Evolutionary conservation across 148 eudicot species (phyloP).

Genomic region (Hydrangea macrophylla): DNA sequence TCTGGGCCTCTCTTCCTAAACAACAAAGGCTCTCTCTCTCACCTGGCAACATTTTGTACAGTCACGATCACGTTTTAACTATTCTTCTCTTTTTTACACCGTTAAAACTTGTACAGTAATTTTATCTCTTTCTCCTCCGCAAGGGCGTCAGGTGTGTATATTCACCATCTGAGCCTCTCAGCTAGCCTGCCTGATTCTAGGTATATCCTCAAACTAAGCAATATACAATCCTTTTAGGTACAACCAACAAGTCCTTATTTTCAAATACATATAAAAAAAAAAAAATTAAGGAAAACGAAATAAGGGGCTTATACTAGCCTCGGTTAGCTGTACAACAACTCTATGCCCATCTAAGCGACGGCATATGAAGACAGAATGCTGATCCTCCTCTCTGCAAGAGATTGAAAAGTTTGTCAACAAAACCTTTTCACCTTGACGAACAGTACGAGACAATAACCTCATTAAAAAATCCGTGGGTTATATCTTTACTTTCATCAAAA

Average conservation of each 20-base stretch:
- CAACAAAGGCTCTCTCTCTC: constrained; percentile 40
- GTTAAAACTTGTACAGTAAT: constrained; percentile 22
- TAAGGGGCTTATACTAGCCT: constrained; percentile 46
- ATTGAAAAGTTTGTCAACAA: not conserved
- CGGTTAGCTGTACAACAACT: constrained; percentile 78
- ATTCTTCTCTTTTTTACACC: constrained; percentile 26
- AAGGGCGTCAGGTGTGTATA: constrained; percentile 33
- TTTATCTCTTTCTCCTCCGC: constrained; percentile 23
- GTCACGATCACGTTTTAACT: constrained; percentile 15
- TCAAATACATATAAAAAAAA: constrained; percentile 20
- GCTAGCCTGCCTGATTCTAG: constrained; percentile 34
- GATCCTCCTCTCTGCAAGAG: constrained; percentile 73
- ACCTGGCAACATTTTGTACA: constrained; percentile 53
- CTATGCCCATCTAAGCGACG: constrained; percentile 36
- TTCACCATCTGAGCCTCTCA: constrained; percentile 34
- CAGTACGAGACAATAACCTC: not conserved
- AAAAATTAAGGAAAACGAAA: constrained; percentile 14
- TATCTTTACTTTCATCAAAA: not conserved
- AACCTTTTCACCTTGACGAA: not conserved
- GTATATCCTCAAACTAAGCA: constrained; percentile 25
- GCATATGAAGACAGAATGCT: constrained; percentile 46
- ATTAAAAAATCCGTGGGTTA: not conserved
- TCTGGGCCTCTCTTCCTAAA: constrained; percentile 45
- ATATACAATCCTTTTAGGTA: constrained; percentile 30
- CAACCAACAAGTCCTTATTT: constrained; percentile 18